Percentiles rank a stretch among this genome's conserved stretches.
Conservation (phyloP, 805 yeast species). For the Debaryomyces maramus region DNA sequence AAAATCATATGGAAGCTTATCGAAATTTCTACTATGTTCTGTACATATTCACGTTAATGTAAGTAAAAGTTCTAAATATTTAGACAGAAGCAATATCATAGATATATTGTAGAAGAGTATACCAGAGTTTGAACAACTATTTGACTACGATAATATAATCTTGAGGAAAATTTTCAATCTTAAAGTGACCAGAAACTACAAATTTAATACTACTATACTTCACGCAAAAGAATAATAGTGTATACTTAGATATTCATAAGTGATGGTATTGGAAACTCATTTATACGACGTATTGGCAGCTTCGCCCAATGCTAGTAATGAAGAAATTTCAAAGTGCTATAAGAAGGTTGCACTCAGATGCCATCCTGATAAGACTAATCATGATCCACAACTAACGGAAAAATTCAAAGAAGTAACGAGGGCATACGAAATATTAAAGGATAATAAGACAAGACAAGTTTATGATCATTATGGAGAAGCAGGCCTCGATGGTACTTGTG, state of each 20-base stretch:
- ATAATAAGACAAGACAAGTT: conserved; percentile 42
- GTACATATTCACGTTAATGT: no score
- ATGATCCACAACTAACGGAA: conserved; percentile 49
- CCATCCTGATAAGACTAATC: conserved; percentile 67
- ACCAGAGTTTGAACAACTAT: not conserved
- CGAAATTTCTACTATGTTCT: conserved; percentile 3
- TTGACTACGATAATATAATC: not conserved
- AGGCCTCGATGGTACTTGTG: conserved; percentile 35
- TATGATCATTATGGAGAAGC: conserved; percentile 56
- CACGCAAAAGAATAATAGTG: no score
- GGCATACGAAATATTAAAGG: conserved; percentile 65
- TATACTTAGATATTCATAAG: not conserved
- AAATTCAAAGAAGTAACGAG: conserved; percentile 60
- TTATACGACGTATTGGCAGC: conserved; percentile 40
- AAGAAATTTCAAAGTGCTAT: conserved; percentile 37
- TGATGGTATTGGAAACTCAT: conserved; percentile 17
- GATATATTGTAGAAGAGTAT: no score
- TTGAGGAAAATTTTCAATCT: no score
- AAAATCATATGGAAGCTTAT: conserved; percentile 6
- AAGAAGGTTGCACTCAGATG: conserved; percentile 45
- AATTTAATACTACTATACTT: no score
- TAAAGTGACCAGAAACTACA: not conserved
- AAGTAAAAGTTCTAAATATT: no score
- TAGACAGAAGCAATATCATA: no score
- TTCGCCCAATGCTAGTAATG: conserved; percentile 30